Evolutionary conservation across 108 stramenopile genomes (phyloP).

Genomic region (Pelagomonas calceolata): DNA sequence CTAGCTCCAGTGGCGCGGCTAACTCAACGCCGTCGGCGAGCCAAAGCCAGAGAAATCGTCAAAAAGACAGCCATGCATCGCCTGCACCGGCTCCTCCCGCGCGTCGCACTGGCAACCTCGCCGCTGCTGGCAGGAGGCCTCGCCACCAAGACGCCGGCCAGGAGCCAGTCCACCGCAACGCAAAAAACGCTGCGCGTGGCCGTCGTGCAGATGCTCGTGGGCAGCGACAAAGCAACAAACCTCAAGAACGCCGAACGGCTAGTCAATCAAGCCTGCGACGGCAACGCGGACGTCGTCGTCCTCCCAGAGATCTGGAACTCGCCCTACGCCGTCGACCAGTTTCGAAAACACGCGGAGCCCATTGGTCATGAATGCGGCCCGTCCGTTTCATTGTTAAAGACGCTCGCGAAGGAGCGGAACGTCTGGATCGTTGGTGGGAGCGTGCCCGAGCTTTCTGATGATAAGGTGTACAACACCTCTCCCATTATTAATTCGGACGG

Average conservation of each 20-base stretch:
- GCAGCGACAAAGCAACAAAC: conserved; percentile 64
- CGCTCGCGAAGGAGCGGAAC: conserved; percentile 48
- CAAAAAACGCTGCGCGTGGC: conserved; percentile 42
- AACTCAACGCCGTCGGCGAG: no score
- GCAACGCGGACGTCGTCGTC: conserved; percentile 67
- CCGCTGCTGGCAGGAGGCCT: no score
- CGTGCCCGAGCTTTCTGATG: conserved; percentile 68
- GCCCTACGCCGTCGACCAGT: conserved; percentile 89
- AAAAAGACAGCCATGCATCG: no score
- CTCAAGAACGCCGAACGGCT: conserved; percentile 50
- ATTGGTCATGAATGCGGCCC: conserved; percentile 36
- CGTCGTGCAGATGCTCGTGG: conserved; percentile 77
- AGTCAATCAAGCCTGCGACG: conserved; percentile 48
- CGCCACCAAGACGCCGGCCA: no score
- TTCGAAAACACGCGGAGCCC: conserved; percentile 86
- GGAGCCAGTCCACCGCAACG: no score
- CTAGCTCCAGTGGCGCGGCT: no score
- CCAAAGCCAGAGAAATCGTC: no score
- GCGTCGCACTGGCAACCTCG: no score
- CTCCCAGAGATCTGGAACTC: conserved; percentile 96
- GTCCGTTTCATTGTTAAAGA: conserved; percentile 41
- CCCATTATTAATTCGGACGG: conserved; percentile 58
- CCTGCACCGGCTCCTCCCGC: no score
- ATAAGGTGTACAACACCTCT: conserved; percentile 83
- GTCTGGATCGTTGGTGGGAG: conserved; percentile 92